Evolutionary conservation across 345 rosid genomes (phyloP), one percentile per base, ranked within the genome.

Genomic region (Acer campestre): DNA sequence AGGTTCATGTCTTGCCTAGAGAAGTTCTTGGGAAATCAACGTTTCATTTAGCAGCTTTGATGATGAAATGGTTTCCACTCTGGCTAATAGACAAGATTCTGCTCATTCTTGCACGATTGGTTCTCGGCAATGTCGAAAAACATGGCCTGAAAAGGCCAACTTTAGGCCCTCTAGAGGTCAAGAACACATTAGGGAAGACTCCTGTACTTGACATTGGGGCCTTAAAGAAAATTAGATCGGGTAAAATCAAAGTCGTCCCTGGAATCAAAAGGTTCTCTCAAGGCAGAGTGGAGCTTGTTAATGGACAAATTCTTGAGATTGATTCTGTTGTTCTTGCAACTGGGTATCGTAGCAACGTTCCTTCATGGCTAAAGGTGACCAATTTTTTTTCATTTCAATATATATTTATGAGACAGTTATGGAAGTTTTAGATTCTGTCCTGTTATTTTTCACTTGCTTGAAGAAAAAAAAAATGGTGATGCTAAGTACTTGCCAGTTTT

Each of bases 1-100:
- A 93, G 98, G 93, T 94, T 76, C 97, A 94, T 79, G 97, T 92
- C n/a, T 82, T 94, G 73, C 98, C 98, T 6, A 90, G 97, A 79
- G 96, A 91, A 85, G 81, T 91, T 6, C 35, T 92, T 12, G 98
- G 98, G 4, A 92, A 70, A 80, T 92, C 98, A 63, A 94, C 94
- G 35, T 89, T 88, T 61, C 92, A 86, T 61, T 64, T 92, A 75
- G 94, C 93, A 58, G 81, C 80, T 4, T 16, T 69, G 27, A 71
- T 93, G 86, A 84, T 92, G 94, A 83, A 81, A 61, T 88, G 92
- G 87, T 46, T 93, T 40, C 97, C 97, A 1, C 80, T 93, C 25
- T 85, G 97, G 93, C 70, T 92, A 13, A 94, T 91, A 31, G 98
- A 95, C 78, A 91, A 85, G 83, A 75, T 89, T 16, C 31, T 94